Percentiles rank a stretch among this genome's conserved stretches.
Conservation (phyloP, 2,329 filamentous ascomycete genomes). For the Cytospora mali region DNA sequence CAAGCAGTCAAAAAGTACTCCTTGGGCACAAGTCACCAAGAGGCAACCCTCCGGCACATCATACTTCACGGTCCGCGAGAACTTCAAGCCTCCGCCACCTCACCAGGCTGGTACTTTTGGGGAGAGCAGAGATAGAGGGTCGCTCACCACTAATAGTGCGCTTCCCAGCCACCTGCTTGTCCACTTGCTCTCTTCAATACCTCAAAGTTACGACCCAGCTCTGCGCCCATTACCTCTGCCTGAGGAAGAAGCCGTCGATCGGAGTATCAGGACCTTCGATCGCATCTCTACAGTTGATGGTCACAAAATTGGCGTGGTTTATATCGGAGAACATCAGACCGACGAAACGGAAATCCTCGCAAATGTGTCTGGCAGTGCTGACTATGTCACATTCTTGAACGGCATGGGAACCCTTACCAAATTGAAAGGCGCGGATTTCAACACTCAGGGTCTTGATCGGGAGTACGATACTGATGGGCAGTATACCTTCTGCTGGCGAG, state of each 20-base stretch:
- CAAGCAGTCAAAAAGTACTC: conserved; percentile 67
- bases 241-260: conserved; percentile 65
- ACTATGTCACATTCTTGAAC: conserved; percentile 84
- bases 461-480: conserved; percentile 79
- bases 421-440: conserved; percentile 82
- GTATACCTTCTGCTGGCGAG: conserved; percentile 91
- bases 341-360: conserved; percentile 81
- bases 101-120: conserved; percentile 55
- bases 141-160: conserved; percentile 59
- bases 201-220: conserved; percentile 57
- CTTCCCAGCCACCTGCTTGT: conserved; percentile 75
- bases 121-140: conserved; percentile 53
- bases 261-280: conserved; percentile 82
- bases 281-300: conserved; percentile 88
- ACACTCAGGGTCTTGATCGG: conserved; percentile 87
- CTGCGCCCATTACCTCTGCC: conserved; percentile 77
- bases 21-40: conserved; percentile 71
- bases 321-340: conserved; percentile 85
- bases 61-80: conserved; percentile 61
- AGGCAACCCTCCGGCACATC: conserved; percentile 71
- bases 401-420: conserved; percentile 80
- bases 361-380: conserved; percentile 82
- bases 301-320: conserved; percentile 93
- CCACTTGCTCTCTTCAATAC: conserved; percentile 66
- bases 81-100: conserved; percentile 59